Conservation (phyloP, 2,329 filamentous ascomycete species). For the Zasmidium cellare region DNA sequence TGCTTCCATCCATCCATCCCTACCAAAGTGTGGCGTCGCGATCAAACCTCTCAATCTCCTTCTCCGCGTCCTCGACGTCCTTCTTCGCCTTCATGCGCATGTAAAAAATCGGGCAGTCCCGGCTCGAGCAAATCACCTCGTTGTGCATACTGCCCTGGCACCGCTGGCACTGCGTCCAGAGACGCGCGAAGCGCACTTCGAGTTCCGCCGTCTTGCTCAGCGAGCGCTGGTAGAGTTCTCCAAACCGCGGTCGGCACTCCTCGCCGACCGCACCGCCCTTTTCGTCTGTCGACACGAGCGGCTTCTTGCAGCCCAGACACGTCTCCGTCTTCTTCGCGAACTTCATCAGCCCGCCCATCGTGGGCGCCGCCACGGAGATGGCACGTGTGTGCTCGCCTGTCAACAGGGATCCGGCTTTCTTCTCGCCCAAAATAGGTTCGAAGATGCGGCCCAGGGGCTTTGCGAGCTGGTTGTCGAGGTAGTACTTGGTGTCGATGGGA, state of each 20-base stretch:
- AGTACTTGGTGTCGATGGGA: constrained; percentile 97
- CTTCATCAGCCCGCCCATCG: constrained; percentile 93
- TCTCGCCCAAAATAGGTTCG: constrained; percentile 94
- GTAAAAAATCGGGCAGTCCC: constrained; percentile 98
- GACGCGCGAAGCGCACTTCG: constrained; percentile 84
- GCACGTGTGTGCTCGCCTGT: constrained; percentile 93
- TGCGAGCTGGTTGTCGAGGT: constrained; percentile 95
- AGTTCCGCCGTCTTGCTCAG: constrained; percentile 85
- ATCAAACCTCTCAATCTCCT: constrained; percentile 88
- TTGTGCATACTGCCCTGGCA: constrained; percentile 98
- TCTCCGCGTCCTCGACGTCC: constrained; percentile 91
- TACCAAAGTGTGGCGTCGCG: constrained; percentile 73
- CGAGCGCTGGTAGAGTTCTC: constrained; percentile 91
- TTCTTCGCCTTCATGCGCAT: constrained; percentile 99
- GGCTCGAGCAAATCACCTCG: constrained; percentile 94
- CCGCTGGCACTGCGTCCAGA: constrained; percentile 98
- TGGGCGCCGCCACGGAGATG: constrained; percentile 88
- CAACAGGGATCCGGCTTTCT: constrained; percentile 80
- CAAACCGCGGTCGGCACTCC: constrained; percentile 79
- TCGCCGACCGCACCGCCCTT: constrained; percentile 82
- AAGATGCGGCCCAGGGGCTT: constrained; percentile 95
- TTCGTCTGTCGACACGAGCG: constrained; percentile 76
- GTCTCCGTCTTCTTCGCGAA: constrained; percentile 97
- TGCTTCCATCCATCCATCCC: constrained; percentile 1
- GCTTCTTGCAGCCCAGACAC: constrained; percentile 99